A percentile compares a stretch with the other conserved stretches of the same genome.
Evolutionary conservation across 2,329 filamentous ascomycete genomes (phyloP).

Genomic region (Fusarium torreyae): DNA sequence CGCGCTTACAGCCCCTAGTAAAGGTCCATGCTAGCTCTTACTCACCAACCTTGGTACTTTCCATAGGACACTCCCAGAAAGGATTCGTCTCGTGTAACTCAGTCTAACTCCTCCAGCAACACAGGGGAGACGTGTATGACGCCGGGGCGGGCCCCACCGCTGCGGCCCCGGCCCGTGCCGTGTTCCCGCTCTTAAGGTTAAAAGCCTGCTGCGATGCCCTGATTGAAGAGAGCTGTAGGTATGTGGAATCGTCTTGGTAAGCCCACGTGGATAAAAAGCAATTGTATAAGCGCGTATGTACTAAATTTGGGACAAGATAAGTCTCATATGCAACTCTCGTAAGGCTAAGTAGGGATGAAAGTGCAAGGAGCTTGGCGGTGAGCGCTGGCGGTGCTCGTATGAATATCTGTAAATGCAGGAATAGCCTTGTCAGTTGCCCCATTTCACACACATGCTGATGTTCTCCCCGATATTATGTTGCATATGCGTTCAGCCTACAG

Average conservation of each 20-base stretch:
- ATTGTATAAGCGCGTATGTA: too few species aligned
- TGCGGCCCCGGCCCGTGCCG: conserved; percentile 56
- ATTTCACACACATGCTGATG: too few species aligned
- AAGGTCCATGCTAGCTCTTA: background rate
- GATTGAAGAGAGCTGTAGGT: background rate
- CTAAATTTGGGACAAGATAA: too few species aligned
- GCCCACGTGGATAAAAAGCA: background rate
- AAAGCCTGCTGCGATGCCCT: background rate
- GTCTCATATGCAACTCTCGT: too few species aligned
- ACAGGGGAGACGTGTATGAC: background rate
- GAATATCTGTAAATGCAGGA: too few species aligned
- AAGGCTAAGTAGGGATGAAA: too few species aligned
- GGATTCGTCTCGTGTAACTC: background rate
- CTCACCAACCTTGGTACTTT: background rate
- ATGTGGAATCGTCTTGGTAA: background rate
- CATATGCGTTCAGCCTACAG: too few species aligned
- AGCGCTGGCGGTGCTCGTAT: too few species aligned
- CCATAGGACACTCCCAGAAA: background rate
- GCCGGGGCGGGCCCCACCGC: conserved; percentile 58
- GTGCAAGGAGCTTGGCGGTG: too few species aligned
- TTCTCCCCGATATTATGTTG: too few species aligned
- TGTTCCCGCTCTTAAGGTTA: conserved; percentile 58
- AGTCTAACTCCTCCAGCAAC: background rate
- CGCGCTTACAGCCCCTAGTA: background rate
- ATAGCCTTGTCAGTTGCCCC: too few species aligned